Percentiles rank a stretch among this genome's conserved stretches.
Conservation (phyloP, 2,329 filamentous ascomycete species). For the Hypoxylon sp. region DNA sequence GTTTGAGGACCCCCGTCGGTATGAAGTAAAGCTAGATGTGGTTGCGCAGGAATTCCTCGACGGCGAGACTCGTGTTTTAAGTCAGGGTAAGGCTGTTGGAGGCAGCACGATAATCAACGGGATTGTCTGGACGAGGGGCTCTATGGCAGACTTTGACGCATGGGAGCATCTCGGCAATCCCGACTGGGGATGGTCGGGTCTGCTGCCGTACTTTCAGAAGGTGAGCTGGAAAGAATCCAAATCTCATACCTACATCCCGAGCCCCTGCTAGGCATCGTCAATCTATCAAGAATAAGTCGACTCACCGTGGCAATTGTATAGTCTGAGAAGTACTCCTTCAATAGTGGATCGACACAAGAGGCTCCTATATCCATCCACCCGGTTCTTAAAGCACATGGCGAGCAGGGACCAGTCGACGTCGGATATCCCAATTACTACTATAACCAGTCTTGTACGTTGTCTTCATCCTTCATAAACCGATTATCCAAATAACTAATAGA, state of each 20-base stretch:
- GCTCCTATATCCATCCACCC: conserved; percentile 51
- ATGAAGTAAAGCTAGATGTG: conserved; percentile 54
- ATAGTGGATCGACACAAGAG: conserved; percentile 39
- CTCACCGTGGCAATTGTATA: conserved; percentile 36
- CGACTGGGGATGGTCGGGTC: conserved; percentile 60
- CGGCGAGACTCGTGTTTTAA: conserved; percentile 55
- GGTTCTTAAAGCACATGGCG: conserved; percentile 53
- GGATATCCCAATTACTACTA: conserved; percentile 59
- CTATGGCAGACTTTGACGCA: conserved; percentile 59
- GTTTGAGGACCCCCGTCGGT: conserved; percentile 46
- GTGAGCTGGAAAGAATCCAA: conserved; percentile 45
- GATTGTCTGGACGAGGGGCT: conserved; percentile 60
- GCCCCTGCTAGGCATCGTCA: no score
- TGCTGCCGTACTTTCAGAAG: conserved; percentile 67
- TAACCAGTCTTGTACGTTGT: conserved; percentile 57
- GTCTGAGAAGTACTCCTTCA: conserved; percentile 57
- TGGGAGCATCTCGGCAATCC: conserved; percentile 61
- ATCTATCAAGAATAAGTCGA: neutral
- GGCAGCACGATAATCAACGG: conserved; percentile 61
- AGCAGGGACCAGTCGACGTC: conserved; percentile 57
- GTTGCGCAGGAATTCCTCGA: conserved; percentile 54
- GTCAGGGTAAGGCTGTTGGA: conserved; percentile 59
- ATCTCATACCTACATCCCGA: neutral
- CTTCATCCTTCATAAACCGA: no score
- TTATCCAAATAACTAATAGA: conserved; percentile 25